Conservation (phyloP, 2,329 filamentous ascomycete genomes). For the Colletotrichum siamense region DNA sequence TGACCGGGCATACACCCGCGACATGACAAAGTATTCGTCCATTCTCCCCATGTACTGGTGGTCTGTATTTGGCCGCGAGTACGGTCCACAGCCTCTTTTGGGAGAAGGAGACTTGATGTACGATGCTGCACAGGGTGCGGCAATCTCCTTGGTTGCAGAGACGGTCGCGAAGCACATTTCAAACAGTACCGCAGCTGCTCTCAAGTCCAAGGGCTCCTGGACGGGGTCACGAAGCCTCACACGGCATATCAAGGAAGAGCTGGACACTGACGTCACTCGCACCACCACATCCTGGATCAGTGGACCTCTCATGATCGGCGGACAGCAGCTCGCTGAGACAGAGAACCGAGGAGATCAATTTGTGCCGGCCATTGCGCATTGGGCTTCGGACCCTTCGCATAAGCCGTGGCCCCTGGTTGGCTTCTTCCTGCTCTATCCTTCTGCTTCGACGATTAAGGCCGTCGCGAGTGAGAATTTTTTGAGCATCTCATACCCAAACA, state of each 20-base stretch:
- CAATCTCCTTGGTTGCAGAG: conserved; percentile 42
- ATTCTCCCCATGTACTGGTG: conserved; percentile 48
- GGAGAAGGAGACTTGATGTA: conserved; percentile 45
- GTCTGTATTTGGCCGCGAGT: conserved; percentile 45
- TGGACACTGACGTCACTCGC: conserved; percentile 33
- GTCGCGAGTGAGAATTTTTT: conserved; percentile 38
- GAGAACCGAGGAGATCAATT: conserved; percentile 43
- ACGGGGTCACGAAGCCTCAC: conserved; percentile 38
- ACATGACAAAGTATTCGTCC: conserved; percentile 42
- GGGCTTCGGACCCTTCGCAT: conserved; percentile 44
- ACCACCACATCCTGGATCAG: conserved; percentile 46
- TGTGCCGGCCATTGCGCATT: conserved; percentile 51
- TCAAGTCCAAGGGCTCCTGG: conserved; percentile 37
- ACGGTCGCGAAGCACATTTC: conserved; percentile 34
- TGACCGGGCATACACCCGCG: conserved; percentile 42
- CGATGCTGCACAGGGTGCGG: conserved; percentile 44
- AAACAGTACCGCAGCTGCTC: conserved; percentile 27
- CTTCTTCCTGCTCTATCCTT: conserved; percentile 46
- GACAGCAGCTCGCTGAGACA: conserved; percentile 38
- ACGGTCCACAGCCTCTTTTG: conserved; percentile 40
- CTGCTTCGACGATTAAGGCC: conserved; percentile 46
- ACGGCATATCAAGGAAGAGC: conserved; percentile 39
- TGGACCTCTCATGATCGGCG: conserved; percentile 48
- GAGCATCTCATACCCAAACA: conserved; percentile 43
- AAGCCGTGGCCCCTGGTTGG: conserved; percentile 42